These are phyloP conservation scores for Boletus rex-veris DNA, from an alignment of 768 basidiomycete genomes.

Conservation along the genomic window DNA sequence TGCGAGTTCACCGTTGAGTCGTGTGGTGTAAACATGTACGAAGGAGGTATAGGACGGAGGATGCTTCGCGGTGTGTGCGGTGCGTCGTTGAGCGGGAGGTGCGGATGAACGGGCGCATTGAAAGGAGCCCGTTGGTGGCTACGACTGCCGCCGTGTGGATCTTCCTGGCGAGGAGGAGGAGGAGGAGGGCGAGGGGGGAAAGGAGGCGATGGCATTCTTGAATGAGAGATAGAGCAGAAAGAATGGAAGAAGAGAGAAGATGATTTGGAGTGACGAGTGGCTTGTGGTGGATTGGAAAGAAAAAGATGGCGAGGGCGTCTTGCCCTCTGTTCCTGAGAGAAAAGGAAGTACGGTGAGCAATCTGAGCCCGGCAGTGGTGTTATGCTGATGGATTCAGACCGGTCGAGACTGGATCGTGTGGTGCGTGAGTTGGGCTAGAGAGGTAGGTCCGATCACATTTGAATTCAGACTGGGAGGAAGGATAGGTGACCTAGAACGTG, in stretches of 20 bases:
- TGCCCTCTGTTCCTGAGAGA: neutral
- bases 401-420: conserved; percentile 12
- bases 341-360: neutral
- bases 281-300: conserved; percentile 2
- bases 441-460: conserved; percentile 15
- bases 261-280: too few relatives aligned
- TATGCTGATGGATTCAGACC: conserved; percentile 19
- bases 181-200: conserved; percentile 17
- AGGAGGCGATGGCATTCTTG: conserved; percentile 18
- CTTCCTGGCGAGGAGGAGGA: conserved; percentile 8
- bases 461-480: conserved; percentile 11
- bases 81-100: conserved; percentile 2
- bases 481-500: neutral
- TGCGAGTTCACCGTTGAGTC: conserved; percentile 2
- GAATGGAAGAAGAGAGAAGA: neutral
- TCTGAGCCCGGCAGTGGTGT: neutral
- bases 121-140: neutral
- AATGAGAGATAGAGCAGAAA: neutral
- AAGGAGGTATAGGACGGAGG: conserved; percentile 13
- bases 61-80: conserved; percentile 14
- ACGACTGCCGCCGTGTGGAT: neutral
- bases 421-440: neutral
- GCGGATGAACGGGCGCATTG: conserved; percentile 1
- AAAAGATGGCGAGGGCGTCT: neutral
- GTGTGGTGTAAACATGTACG: neutral